Base-by-base conservation (phyloP, 1,284 basidiomycete species). In the Papiliotrema laurentii region DNA sequence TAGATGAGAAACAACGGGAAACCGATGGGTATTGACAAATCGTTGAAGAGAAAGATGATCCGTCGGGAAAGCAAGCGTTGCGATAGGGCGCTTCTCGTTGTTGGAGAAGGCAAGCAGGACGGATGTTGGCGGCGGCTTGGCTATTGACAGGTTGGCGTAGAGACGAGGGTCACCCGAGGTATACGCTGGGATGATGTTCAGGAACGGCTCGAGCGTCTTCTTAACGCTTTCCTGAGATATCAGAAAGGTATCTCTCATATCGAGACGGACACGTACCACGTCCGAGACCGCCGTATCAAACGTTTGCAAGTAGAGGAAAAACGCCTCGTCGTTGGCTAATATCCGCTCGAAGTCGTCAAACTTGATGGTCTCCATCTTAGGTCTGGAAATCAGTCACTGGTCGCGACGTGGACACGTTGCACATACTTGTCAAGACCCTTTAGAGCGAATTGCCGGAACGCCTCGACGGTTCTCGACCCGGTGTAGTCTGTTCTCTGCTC, bases 51-150 rank as follows among this genome's bases (percentile, higher is more conserved):
- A 45, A 18, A 21, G 13, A 3, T 60, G 30, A 18, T 53, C 54
- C 14, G 61, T 39, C 9, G 61, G 59, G 47, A 77, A 68, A 2
- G 64, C 30, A 22, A 77, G 55, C 0, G 66, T 56, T 9, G 60
- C 63, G 13, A 66, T 56, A 0, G 70, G 70, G 5, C 52, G 51
- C 13, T 51, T 43, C 2, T 60, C 58, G 59, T 81, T 77, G 58
- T 87, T 84, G 61, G 92, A 92, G 70, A 94, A 79, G 0, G 81
- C 83, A 43, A 93, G 70, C 31, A 96, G 73, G 0, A 79, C 79
- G 49, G 87, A 84, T 1, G 69, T 64, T 6, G 64, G 59, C 3
- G 58, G 65, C 2, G 77, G 63, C 5, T 80, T 77, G 43, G 86
- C 64, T 14, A 75, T 69, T 63, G 82, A 83, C 11, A 69, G 52